A percentile compares a stretch with the other conserved stretches of the same genome.
These are phyloP conservation scores for Lachnellula arida DNA, from an alignment of 2,329 filamentous ascomycete species.

Conservation along the genomic window DNA sequence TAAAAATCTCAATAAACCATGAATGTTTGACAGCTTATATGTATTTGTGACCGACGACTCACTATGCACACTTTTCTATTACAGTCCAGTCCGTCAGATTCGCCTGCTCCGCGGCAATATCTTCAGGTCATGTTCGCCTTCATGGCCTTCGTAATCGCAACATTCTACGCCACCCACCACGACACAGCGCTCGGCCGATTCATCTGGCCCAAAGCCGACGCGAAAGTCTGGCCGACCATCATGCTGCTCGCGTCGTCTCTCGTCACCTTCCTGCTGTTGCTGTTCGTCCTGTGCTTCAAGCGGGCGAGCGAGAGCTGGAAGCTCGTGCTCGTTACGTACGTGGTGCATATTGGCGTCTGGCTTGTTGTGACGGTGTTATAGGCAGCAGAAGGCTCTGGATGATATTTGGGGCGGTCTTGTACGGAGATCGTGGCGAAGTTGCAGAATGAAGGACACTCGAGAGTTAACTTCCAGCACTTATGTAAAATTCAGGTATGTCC, in stretches of 20 bases:
- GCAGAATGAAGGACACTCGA: not conserved
- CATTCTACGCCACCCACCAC: conserved; percentile 1
- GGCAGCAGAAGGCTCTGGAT: not conserved
- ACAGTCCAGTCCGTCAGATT: too few relatives aligned
- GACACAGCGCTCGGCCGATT: not conserved
- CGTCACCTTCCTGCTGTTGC: not conserved
- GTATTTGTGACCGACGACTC: too few relatives aligned
- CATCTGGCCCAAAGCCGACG: not conserved
- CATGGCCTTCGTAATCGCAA: conserved; percentile 1
- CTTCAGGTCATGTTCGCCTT: not conserved
- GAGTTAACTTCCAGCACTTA: conserved; percentile 1
- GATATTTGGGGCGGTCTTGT: conserved; percentile 6
- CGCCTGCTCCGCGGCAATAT: too few relatives aligned
- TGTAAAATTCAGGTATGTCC: conserved; percentile 3
- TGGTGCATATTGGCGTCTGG: not conserved
- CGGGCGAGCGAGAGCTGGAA: conserved; percentile 2
- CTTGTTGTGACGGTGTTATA: conserved; percentile 1
- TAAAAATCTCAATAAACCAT: too few relatives aligned
- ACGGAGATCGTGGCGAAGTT: not conserved
- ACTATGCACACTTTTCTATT: too few relatives aligned
- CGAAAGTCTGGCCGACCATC: conserved; percentile 2
- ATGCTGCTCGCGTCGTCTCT: not conserved
- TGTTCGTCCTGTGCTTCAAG: conserved; percentile 4
- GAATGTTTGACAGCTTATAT: too few relatives aligned
- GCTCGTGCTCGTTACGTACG: not conserved